Evolutionary conservation across 768 basidiomycete genomes (phyloP), one percentile per base, ranked within the genome.

Genomic region (Mycena galericulata): DNA sequence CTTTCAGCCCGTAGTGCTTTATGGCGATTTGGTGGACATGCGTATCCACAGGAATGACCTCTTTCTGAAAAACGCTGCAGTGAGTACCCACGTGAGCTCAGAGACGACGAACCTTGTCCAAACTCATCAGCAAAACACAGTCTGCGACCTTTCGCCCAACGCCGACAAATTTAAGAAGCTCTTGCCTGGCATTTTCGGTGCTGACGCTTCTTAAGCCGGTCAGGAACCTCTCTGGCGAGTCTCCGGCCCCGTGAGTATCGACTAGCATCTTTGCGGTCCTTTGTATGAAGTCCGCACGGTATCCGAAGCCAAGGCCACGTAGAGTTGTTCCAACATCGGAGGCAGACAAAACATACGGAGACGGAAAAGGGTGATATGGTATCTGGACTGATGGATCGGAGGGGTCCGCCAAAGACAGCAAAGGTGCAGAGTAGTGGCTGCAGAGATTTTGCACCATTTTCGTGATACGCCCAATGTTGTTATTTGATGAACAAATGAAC

Each of bases 101-200:
- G 20, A 45, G 15, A 15, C 24, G 53, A 71, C 65, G 10, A 67
- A 94, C 95, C 86, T 96, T 94, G 80, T 97, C 92, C 65, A 97
- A 76, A 74, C 94, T 94, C 96, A 98, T 97, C 18, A 98, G 82
- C 56, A 98, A 79, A 30, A 98, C 82, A 74, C 98, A 99, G 75
- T 99, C 98, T 3, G 97, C 97, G 0, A 99, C 98, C 76, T 99
- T 99, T 38, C 95, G 86, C 7, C 98, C 98, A 1, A 99, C 97
- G 0, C 98, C 98, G 47, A 93, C 86, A 62, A 98, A 89, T 74
- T 88, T 90, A 38, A 97, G 80, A 26, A 99, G 83, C 70, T 92
- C 90, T 46, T 87, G 84, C 71, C 96, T 84, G 26, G 95, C 95
- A 27, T 86, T 85, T 0, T 79, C 77, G 0, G 91, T 91, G 26